phyloP scores from a whole-genome alignment of 1,284 basidiomycete genomes.

The Cystobasidium pallidum region DNA sequence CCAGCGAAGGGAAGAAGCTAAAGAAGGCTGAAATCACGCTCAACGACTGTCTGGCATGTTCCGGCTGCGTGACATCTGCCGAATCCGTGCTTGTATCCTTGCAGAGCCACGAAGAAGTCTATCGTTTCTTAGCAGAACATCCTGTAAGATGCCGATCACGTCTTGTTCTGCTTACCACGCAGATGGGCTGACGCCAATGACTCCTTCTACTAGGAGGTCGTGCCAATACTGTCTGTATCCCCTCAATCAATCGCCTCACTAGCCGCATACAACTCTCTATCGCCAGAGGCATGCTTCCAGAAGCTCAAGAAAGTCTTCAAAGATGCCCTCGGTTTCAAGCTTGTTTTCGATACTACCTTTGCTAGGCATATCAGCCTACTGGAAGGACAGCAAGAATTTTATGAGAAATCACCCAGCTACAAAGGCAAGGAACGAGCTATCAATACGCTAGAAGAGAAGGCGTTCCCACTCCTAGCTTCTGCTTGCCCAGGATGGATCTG shows the following conservation, averaged over 20 bases:
- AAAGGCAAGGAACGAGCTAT: constrained; percentile 36
- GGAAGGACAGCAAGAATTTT: constrained; percentile 81
- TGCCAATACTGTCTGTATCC: constrained; percentile 81
- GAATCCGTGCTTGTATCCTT: constrained; percentile 97
- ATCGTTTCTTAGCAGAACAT: constrained; percentile 66
- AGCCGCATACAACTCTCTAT: constrained; percentile 63
- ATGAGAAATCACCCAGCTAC: constrained; percentile 62
- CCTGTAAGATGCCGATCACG: constrained; percentile 54
- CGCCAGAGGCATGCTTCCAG: constrained; percentile 42
- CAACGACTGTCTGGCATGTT: constrained; percentile 81
- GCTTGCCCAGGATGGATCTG: constrained; percentile 99
- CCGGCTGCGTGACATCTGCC: constrained; percentile 95
- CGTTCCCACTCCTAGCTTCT: constrained; percentile 86
- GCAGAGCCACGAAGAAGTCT: constrained; percentile 90
- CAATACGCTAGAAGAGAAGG: constrained; percentile 30
- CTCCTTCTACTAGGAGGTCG: constrained; percentile 57
- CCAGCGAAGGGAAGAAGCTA: constrained; percentile 50
- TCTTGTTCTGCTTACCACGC: constrained; percentile 18
- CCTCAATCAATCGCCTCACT: constrained; percentile 92
- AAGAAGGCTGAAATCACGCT: constrained; percentile 86
- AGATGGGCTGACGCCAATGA: not conserved
- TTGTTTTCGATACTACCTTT: constrained; percentile 90
- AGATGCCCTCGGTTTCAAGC: constrained; percentile 49
- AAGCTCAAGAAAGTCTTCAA: constrained; percentile 51
- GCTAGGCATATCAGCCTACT: constrained; percentile 81